Percentiles rank a stretch among this genome's conserved stretches.
These are phyloP conservation scores for Fusarium proliferatum DNA, from an alignment of 2,329 filamentous ascomycete genomes.

Conservation along the genomic window DNA sequence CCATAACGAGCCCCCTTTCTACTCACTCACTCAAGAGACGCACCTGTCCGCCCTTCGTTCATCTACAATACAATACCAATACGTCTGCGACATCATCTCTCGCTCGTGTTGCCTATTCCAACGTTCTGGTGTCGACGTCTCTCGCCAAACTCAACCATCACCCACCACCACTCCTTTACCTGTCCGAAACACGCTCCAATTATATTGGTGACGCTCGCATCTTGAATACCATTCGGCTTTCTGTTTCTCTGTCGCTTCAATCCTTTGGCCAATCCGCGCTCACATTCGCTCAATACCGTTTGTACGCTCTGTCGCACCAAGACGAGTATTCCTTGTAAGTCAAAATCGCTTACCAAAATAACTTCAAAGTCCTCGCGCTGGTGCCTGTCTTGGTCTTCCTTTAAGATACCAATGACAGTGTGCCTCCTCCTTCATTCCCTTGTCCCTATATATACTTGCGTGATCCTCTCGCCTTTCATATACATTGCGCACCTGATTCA, in stretches of 20 bases:
- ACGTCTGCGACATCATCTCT: slow-evolving; percentile 47
- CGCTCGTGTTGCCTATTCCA: slow-evolving; percentile 49
- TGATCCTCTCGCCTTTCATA: background rate
- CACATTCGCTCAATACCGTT: slow-evolving; percentile 28
- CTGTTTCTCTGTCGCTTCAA: slow-evolving; percentile 30
- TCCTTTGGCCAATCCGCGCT: slow-evolving; percentile 37
- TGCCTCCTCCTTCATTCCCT: background rate
- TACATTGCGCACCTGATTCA: background rate
- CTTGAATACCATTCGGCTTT: slow-evolving; percentile 48
- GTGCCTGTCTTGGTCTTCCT: slow-evolving; percentile 7
- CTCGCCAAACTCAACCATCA: slow-evolving; percentile 42
- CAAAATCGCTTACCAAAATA: slow-evolving; percentile 46
- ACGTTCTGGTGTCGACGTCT: slow-evolving; percentile 50
- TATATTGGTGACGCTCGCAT: slow-evolving; percentile 52
- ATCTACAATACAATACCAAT: slow-evolving; percentile 26
- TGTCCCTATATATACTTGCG: slow-evolving; percentile 3
- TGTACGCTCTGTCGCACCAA: slow-evolving; percentile 45
- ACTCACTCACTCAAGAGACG: slow-evolving; percentile 33
- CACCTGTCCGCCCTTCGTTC: slow-evolving; percentile 37
- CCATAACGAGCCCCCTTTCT: slow-evolving; percentile 33
- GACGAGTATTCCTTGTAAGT: slow-evolving; percentile 49
- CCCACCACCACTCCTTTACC: slow-evolving; percentile 39
- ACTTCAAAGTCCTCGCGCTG: slow-evolving; percentile 7
- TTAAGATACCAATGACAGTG: slow-evolving; percentile 1
- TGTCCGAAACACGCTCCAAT: slow-evolving; percentile 47